Evolutionary conservation across 2,329 filamentous ascomycete species (phyloP).

Genomic region (Penicillium sumatraense): DNA sequence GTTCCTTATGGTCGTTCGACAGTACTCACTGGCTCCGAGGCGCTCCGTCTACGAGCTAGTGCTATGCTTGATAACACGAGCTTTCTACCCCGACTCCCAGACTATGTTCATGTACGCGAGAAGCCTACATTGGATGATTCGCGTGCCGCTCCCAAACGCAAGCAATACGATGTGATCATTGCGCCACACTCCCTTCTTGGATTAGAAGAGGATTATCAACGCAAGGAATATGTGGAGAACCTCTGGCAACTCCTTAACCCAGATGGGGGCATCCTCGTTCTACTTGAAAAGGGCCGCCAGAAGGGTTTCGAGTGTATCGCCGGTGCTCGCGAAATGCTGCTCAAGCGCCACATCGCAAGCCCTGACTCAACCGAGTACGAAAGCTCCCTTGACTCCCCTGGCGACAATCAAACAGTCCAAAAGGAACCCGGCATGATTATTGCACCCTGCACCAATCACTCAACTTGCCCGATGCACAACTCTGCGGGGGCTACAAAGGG

Average conservation of each 20-base stretch:
- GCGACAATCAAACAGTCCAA: slow-evolving; percentile 31
- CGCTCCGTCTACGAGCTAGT: slow-evolving; percentile 75
- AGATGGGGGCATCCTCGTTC: slow-evolving; percentile 80
- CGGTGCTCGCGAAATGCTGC: slow-evolving; percentile 76
- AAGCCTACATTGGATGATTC: slow-evolving; percentile 64
- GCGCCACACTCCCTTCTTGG: slow-evolving; percentile 83
- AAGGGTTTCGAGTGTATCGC: slow-evolving; percentile 92
- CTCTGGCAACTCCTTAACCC: slow-evolving; percentile 86
- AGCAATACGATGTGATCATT: slow-evolving; percentile 87
- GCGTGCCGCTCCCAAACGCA: slow-evolving; percentile 61
- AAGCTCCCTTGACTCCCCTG: slow-evolving; percentile 37
- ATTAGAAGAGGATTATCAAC: slow-evolving; percentile 73
- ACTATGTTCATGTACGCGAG: slow-evolving; percentile 71
- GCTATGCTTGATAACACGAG: slow-evolving; percentile 83
- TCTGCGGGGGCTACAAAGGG: slow-evolving; percentile 70
- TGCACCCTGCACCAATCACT: slow-evolving; percentile 80
- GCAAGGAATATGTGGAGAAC: slow-evolving; percentile 81
- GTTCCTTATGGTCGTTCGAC: slow-evolving; percentile 70
- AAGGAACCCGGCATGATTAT: slow-evolving; percentile 69
- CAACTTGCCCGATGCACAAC: slow-evolving; percentile 84
- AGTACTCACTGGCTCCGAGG: slow-evolving; percentile 76
- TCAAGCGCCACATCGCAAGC: slow-evolving; percentile 72
- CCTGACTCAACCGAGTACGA: slow-evolving; percentile 56
- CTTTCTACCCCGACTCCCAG: slow-evolving; percentile 88
- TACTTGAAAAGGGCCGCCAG: slow-evolving; percentile 89